phyloP scores from a whole-genome alignment of 106 monocot species.

The Dactylorhiza incarnata region DNA sequence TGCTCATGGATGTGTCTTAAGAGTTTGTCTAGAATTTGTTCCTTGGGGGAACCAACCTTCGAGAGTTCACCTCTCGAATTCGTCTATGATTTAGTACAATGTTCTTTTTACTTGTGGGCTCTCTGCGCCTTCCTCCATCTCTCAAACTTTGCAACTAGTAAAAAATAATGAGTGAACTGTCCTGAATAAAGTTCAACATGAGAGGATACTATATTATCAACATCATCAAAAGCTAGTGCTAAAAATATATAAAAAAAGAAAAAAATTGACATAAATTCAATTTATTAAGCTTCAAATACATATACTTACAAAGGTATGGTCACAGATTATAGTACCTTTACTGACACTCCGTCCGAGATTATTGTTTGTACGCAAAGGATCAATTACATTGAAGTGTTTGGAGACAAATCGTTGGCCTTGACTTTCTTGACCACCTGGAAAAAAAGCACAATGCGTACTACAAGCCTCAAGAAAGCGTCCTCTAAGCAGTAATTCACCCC shows the following conservation, averaged over 20 bases:
- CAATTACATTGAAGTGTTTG: constrained; percentile 94
- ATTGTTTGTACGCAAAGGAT: constrained; percentile 88
- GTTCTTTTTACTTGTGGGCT: no score
- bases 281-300: not conserved
- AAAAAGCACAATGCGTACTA: constrained; percentile 43
- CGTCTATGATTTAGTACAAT: no score
- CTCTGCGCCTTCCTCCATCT: no score
- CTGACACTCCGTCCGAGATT: constrained; percentile 95
- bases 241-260: not conserved
- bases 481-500: constrained; percentile 36
- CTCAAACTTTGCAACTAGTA: no score
- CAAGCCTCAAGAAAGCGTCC: constrained; percentile 44
- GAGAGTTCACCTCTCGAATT: no score
- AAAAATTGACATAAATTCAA: not conserved
- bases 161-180: not conserved
- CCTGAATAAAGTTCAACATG: not conserved
- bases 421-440: constrained; percentile 44
- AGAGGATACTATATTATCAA: not conserved
- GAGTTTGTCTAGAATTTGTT: no score
- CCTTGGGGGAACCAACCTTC: no score
- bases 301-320: not conserved
- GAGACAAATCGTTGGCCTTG: constrained; percentile 61
- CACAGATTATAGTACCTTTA: constrained; percentile 53
- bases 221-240: not conserved
- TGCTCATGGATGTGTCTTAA: no score